Evolutionary conservation across 2,329 filamentous ascomycete genomes (phyloP), one percentile per base, ranked within the genome.

Genomic region (Colletotrichum orbiculare): DNA sequence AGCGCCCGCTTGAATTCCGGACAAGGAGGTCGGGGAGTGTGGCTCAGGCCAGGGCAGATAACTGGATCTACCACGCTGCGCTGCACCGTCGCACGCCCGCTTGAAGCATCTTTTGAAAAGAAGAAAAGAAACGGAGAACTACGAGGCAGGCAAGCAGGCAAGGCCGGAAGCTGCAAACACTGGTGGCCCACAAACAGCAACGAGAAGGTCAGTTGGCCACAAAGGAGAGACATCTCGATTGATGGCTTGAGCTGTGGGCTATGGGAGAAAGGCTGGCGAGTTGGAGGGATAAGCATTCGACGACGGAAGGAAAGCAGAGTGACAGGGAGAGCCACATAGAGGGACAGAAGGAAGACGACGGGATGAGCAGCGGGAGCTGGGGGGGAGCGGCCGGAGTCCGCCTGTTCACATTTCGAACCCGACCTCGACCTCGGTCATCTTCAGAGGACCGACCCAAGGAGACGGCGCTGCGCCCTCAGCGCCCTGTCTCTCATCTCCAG

Each of bases 151-250:
- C 52, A 10, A 41, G 11, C 55, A 38, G 17, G 43, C 45, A 35
- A 65, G 41, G 57, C 49, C 34, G 25, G 43, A 37, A 47, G 62
- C 57, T 25, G 25, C 25, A 46, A 61, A 61, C 45, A 65, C 50
- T 41, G 57, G 50, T 39, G 52, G 57, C 55, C 52, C 57, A 62
- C 62, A 37, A 38, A 45, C 47, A 52, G 58, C 50, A 39, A 50
- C 58, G 57, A 65, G 62, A 62, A 47, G 48, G 62, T 62, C 62
- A 65, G 46, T 65, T 65, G 62, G 62, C 39, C 47, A 53, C 55
- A 37, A 42, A 47, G 43, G 58, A 62, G 52, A 62, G 62, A 65
- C 62, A 65, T 56, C 34, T 62, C 58, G 58, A 61, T 62, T 47
- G 38, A 52, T 50, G 55, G 55, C 46, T 50, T 59, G 25, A n/a